Percentiles rank a stretch among this genome's conserved stretches.
phyloP scores from a whole-genome alignment of 257 asterid genomes.

The Nicotiana benthamiana region DNA sequence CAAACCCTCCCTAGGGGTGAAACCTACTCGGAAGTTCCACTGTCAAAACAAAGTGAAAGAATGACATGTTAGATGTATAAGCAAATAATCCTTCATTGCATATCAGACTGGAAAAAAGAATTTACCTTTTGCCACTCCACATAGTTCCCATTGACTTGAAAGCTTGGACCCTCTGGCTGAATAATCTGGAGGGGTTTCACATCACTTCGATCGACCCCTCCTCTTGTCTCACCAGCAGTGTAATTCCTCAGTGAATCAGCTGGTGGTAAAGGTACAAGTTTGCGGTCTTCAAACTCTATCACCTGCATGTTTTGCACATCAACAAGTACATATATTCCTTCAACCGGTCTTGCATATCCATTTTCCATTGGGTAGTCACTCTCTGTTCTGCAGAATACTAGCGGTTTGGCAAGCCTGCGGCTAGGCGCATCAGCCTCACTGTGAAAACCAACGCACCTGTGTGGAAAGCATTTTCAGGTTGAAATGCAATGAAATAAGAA shows the following conservation, averaged over 20 bases:
- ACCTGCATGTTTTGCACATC: slow-evolving; percentile 94
- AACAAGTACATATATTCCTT: slow-evolving; percentile 89
- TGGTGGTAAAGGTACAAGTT: slow-evolving; percentile 88
- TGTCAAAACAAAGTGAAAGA: slow-evolving; percentile 21
- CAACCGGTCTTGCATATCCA: slow-evolving; percentile 97
- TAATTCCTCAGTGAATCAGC: slow-evolving; percentile 93
- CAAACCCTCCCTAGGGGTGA: slow-evolving; percentile 96
- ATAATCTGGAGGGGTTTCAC: slow-evolving; percentile 75
- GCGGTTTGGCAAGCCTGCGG: slow-evolving; percentile 92
- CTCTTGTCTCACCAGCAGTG: slow-evolving; percentile 88
- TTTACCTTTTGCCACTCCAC: slow-evolving; percentile 97
- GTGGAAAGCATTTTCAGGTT: neutral
- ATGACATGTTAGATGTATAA: neutral
- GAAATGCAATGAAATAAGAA: neutral
- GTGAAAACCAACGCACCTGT: slow-evolving; percentile 94
- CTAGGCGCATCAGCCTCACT: slow-evolving; percentile 92
- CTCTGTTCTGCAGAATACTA: slow-evolving; percentile 87
- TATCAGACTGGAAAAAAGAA: neutral
- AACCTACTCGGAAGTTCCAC: slow-evolving; percentile 97
- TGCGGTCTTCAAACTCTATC: slow-evolving; percentile 89
- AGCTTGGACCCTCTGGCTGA: slow-evolving; percentile 99
- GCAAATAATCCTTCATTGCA: slow-evolving; percentile 1
- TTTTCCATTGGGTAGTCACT: slow-evolving; percentile 95
- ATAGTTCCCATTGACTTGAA: slow-evolving; percentile 63
- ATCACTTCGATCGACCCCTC: slow-evolving; percentile 95